A percentile compares a stretch with the other conserved stretches of the same genome.
Evolutionary conservation across 345 rosid genomes (phyloP).

Genomic region (Linum trigynum): DNA sequence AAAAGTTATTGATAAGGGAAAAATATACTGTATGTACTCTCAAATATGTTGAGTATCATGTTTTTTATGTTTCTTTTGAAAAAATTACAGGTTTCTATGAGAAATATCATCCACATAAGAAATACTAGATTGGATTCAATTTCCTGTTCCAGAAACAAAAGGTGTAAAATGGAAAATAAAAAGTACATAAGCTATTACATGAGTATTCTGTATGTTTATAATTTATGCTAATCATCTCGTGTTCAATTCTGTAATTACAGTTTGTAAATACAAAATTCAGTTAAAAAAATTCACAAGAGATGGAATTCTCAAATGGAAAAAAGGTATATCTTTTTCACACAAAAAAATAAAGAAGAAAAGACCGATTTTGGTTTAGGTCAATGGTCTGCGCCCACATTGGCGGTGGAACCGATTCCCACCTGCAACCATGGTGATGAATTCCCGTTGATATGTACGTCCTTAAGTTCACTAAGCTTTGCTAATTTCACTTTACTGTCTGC

Average conservation of each 20-base stretch:
- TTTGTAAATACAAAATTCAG: not conserved
- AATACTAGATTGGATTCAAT: too few relatives aligned
- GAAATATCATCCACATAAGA: too few relatives aligned
- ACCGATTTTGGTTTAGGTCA: slow-evolving; percentile 14
- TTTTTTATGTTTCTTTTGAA: too few relatives aligned
- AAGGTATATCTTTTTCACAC: too few relatives aligned
- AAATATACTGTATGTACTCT: too few relatives aligned
- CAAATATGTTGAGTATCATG: too few relatives aligned
- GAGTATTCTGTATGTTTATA: not conserved
- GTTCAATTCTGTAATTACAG: slow-evolving; percentile 3
- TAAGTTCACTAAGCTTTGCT: slow-evolving; percentile 53
- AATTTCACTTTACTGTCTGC: slow-evolving; percentile 53
- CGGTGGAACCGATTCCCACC: slow-evolving; percentile 62
- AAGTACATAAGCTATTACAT: not conserved
- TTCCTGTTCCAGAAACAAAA: too few relatives aligned
- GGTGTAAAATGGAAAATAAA: not conserved
- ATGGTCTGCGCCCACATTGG: slow-evolving; percentile 28
- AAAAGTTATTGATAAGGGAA: too few relatives aligned
- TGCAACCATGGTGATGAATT: slow-evolving; percentile 68
- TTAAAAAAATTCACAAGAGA: not conserved
- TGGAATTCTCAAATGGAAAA: too few relatives aligned
- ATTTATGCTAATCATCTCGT: not conserved
- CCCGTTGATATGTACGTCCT: slow-evolving; percentile 37
- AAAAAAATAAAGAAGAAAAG: not conserved
- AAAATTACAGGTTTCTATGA: too few relatives aligned